Evolutionary conservation across 345 rosid species (phyloP), one percentile per base, ranked within the genome.

Genomic region (Eucalyptus curtisii): DNA sequence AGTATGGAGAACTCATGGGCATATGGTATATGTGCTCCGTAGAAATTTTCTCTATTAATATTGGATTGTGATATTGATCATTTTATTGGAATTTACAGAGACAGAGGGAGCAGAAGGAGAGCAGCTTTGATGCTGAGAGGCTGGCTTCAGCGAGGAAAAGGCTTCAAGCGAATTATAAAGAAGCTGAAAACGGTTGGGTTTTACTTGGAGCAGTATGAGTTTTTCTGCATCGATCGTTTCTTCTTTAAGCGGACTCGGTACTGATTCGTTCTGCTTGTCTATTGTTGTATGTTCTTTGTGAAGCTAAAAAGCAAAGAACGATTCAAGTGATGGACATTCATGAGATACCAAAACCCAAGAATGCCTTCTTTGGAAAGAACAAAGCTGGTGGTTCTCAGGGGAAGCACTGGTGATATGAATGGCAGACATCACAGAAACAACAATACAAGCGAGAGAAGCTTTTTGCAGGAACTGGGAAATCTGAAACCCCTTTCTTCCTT

Each of bases 301-400:
- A 94, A 98, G 99, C 99, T 52, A 98, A 97, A 94, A 98, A 91
- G 97, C 99, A 98, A 94, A 95, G 99, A 94, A 98, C 97, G 40
- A 95, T 98, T 90, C 99, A 95, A 92, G 99, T 98, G 96, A 98
- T 98, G 99, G 99, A 95, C 93, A 95, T 98, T 91, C 97, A 96
- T 79, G 98, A 98, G 92, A 92, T 98, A 88, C 99, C 99, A 86
- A 98, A 98, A 93, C 96, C 99, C 86, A 97, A 95, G 97, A 98
- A 97, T 64, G 87, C 96, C 89, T 98, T 95, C 95, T 96, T 97
- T 88, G 93, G 94, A 45, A 96, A 95, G 95, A 95, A 95, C 94
- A 97, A 95, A 90, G 96, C 96, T 44, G 96, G 93, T 68, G 92
- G 95, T 93, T 96, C 97, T 91, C 98, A 98, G 49, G 99, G 96